A percentile compares a stretch with the other conserved stretches of the same genome.
Conservation (phyloP, 2,329 filamentous ascomycete species). For the Sporothrix phasma region DNA sequence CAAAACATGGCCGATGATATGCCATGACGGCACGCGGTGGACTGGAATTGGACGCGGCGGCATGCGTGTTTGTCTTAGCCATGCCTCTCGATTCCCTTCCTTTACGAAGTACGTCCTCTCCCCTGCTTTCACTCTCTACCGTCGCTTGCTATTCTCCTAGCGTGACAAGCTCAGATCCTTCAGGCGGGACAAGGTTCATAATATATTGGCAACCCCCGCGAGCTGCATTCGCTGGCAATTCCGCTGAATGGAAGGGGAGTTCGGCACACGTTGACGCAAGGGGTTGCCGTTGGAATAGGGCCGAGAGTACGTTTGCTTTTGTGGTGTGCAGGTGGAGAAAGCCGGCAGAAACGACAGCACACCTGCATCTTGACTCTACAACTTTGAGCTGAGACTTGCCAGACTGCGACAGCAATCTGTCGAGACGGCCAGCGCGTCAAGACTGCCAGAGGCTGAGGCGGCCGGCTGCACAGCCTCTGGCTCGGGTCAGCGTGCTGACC, state of each 20-base stretch:
- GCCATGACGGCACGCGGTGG: constrained; percentile 1
- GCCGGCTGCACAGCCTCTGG: not conserved
- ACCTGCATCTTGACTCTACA: too few species aligned
- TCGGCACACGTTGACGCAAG: not conserved
- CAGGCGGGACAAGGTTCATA: not conserved
- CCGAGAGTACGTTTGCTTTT: not conserved
- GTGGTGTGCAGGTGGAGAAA: not conserved
- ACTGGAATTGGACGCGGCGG: constrained; percentile 1
- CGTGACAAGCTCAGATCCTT: not conserved
- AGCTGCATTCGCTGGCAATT: not conserved
- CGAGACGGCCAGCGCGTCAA: not conserved
- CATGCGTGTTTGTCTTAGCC: not conserved
- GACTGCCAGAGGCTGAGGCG: constrained; percentile 2
- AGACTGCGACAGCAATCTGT: not conserved
- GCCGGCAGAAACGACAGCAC: too few species aligned
- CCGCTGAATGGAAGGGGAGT: not conserved
- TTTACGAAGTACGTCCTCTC: not conserved
- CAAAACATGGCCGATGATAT: constrained; percentile 3
- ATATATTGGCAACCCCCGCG: not conserved
- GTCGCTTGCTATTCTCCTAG: not conserved
- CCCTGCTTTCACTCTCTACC: not conserved
- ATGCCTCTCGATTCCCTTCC: not conserved
- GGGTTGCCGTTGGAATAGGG: not conserved
- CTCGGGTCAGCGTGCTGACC: not conserved
- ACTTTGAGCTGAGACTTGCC: not conserved